phyloP scores from a whole-genome alignment of 192 early-diverging fungal species.

The Backusella westeae region DNA sequence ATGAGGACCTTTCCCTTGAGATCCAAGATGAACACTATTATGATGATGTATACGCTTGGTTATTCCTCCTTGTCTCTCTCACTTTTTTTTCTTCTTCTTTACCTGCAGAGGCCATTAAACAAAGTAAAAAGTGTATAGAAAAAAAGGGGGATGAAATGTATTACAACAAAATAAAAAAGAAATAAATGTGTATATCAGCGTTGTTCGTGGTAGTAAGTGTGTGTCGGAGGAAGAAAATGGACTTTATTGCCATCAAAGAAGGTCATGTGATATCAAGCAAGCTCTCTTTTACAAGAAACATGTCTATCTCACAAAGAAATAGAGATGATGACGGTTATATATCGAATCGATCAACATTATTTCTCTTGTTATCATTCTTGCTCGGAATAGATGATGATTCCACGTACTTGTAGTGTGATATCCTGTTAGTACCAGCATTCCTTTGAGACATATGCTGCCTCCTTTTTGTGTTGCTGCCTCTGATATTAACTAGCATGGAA shows the following conservation, averaged over 20 bases:
- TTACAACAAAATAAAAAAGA: not conserved
- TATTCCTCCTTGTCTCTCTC: not conserved
- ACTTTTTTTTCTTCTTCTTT: not conserved
- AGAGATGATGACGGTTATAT: too few relatives aligned
- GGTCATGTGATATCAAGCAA: not conserved
- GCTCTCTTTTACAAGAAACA: not conserved
- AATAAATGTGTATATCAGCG: not conserved
- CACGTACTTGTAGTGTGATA: too few relatives aligned
- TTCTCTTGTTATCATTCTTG: too few relatives aligned
- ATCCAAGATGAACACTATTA: slow-evolving; percentile 89
- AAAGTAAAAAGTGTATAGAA: not conserved
- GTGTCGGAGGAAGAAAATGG: not conserved
- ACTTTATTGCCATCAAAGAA: not conserved
- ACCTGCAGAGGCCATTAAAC: slow-evolving; percentile 12
- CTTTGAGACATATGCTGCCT: too few relatives aligned
- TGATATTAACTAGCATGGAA: too few relatives aligned
- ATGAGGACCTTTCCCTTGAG: slow-evolving; percentile 99
- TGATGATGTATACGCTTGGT: not conserved
- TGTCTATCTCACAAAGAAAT: not conserved
- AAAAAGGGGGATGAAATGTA: not conserved
- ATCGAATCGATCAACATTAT: too few relatives aligned
- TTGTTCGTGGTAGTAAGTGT: too few relatives aligned
- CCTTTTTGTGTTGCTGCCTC: too few relatives aligned
- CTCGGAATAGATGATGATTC: too few relatives aligned
- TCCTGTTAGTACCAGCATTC: too few relatives aligned